Conservation (phyloP, 164 flowering plant species). For the Umbellularia californica region DNA sequence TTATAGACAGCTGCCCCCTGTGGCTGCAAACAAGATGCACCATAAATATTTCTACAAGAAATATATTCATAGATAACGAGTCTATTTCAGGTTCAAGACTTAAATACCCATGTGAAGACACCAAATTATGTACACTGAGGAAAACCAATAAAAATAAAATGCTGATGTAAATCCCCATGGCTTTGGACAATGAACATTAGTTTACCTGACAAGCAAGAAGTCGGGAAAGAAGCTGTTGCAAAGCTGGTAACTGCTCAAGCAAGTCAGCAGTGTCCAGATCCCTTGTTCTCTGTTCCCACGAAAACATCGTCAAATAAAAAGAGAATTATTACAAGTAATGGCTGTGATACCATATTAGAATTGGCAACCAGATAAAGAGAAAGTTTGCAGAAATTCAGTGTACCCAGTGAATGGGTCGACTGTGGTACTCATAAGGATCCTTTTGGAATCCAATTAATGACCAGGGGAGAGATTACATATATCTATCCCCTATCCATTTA, state of each 20-base stretch:
- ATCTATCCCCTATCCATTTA: too few relatives aligned
- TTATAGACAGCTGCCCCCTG: conserved; percentile 86
- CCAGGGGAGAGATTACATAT: background rate
- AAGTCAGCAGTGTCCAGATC: conserved; percentile 80
- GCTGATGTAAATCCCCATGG: background rate
- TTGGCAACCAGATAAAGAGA: background rate
- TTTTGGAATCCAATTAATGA: background rate
- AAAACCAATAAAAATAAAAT: background rate
- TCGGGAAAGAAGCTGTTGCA: conserved; percentile 87
- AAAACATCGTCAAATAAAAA: background rate
- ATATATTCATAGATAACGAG: background rate
- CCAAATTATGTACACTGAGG: background rate
- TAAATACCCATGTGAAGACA: background rate
- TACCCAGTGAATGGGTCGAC: background rate
- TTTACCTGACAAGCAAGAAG: conserved; percentile 86
- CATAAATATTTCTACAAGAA: background rate
- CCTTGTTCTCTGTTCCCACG: conserved; percentile 69
- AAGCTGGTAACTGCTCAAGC: conserved; percentile 90
- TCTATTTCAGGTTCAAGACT: background rate
- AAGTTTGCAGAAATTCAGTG: background rate
- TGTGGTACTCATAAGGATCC: background rate
- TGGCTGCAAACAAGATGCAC: conserved; percentile 56
- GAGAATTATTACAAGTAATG: background rate
- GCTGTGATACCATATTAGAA: background rate
- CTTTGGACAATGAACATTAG: background rate